These are phyloP conservation scores for Pseudogymnoascus sp. DNA, from an alignment of 2,329 filamentous ascomycete genomes.

Conservation along the genomic window DNA sequence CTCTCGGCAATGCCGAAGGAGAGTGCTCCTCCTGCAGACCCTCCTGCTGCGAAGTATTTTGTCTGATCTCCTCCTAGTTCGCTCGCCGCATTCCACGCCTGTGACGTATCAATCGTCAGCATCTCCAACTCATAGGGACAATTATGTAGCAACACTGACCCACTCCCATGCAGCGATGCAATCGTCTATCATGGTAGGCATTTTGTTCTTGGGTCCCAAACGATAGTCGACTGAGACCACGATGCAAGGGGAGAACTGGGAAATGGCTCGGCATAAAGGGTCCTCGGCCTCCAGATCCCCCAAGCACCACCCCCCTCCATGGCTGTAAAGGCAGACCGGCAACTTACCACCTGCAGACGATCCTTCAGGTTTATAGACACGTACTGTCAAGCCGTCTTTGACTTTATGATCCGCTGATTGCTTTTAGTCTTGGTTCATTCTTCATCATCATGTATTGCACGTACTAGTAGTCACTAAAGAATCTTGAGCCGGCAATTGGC, in stretches of 20 bases:
- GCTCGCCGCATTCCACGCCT: slow-evolving; percentile 16
- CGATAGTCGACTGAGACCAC: slow-evolving; percentile 30
- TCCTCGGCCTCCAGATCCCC: slow-evolving; percentile 31
- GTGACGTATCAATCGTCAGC: slow-evolving; percentile 7
- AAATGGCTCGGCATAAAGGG: slow-evolving; percentile 26
- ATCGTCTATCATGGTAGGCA: slow-evolving; percentile 26
- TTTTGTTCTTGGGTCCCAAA: slow-evolving; percentile 17
- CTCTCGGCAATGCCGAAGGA: slow-evolving; percentile 18
- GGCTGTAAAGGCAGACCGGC: slow-evolving; percentile 29
- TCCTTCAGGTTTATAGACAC: slow-evolving; percentile 19
- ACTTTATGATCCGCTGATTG: background rate
- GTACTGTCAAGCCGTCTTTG: background rate
- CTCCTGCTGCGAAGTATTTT: slow-evolving; percentile 18
- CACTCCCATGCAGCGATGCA: slow-evolving; percentile 17
- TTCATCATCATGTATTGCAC: background rate
- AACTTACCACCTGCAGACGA: slow-evolving; percentile 16
- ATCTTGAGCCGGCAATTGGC: slow-evolving; percentile 16
- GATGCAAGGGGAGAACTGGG: slow-evolving; percentile 24
- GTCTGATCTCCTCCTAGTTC: slow-evolving; percentile 12
- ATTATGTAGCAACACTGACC: slow-evolving; percentile 11
- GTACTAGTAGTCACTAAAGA: slow-evolving; percentile 10
- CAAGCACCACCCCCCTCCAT: slow-evolving; percentile 30
- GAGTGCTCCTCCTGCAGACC: slow-evolving; percentile 21
- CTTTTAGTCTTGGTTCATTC: background rate
- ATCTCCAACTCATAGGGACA: background rate